phyloP scores from a whole-genome alignment of 2,329 filamentous ascomycete species.

The Furcasterigmium sp. region DNA sequence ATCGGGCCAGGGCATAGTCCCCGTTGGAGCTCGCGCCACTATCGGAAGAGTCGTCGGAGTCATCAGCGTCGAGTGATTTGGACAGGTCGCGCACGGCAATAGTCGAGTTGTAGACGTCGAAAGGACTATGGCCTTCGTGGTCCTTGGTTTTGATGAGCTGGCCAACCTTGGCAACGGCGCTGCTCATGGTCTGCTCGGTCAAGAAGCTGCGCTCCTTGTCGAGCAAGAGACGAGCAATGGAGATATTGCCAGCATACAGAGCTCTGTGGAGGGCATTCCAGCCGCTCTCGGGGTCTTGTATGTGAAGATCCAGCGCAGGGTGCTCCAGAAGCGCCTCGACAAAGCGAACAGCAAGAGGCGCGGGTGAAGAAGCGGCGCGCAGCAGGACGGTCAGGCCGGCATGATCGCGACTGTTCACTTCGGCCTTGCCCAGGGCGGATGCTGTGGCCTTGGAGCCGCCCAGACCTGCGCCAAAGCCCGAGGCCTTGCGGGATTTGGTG shows the following conservation, averaged over 20 bases:
- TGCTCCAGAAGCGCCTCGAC: constrained; percentile 76
- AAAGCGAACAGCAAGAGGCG: constrained; percentile 65
- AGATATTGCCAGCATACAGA: constrained; percentile 83
- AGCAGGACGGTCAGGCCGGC: constrained; percentile 79
- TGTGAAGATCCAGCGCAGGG: constrained; percentile 77
- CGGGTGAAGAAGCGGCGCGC: constrained; percentile 72
- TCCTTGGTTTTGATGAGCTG: constrained; percentile 93
- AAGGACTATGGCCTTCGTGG: constrained; percentile 87
- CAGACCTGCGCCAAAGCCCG: constrained; percentile 39
- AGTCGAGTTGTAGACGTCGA: constrained; percentile 86
- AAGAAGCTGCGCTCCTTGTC: constrained; percentile 67
- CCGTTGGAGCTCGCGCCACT: constrained; percentile 41
- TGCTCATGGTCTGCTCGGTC: constrained; percentile 53
- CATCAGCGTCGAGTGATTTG: constrained; percentile 27
- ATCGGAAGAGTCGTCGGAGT: constrained; percentile 47
- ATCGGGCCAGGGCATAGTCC: constrained; percentile 7
- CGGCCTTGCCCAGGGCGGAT: constrained; percentile 44
- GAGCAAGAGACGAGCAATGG: constrained; percentile 77
- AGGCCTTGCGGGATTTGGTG: constrained; percentile 46
- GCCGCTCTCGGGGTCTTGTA: constrained; percentile 84
- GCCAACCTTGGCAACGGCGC: constrained; percentile 56
- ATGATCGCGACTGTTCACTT: constrained; percentile 81
- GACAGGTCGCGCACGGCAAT: constrained; percentile 72
- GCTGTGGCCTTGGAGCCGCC: constrained; percentile 39
- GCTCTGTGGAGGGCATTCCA: constrained; percentile 95